Percentiles rank a stretch among this genome's conserved stretches.
phyloP scores from a whole-genome alignment of 202 grass and related monocot species.

The Alloteropsis angusta region DNA sequence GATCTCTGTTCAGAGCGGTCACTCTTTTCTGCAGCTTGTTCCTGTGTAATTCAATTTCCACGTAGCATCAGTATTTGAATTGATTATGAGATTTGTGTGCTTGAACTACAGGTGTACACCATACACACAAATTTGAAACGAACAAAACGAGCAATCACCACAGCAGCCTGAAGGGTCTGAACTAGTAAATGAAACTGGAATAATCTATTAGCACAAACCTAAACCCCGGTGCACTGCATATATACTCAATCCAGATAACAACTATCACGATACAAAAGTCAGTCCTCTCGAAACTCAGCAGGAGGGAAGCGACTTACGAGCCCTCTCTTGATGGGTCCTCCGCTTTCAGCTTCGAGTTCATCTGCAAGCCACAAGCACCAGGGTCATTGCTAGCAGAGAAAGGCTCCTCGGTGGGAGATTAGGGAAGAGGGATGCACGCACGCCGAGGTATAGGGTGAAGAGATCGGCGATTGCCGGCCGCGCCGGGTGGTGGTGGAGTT shows the following conservation, averaged over 20 bases:
- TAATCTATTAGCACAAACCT: background rate
- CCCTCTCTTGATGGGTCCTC: constrained; percentile 50
- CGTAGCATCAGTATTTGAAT: background rate
- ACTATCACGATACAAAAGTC: background rate
- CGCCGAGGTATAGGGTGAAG: constrained; percentile 93
- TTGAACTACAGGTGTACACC: background rate
- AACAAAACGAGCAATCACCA: background rate
- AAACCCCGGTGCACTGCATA: background rate
- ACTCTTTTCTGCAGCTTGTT: constrained; percentile 94
- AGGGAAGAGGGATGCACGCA: constrained; percentile 15
- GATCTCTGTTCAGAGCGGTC: constrained; percentile 56
- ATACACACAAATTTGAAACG: background rate
- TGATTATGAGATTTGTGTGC: background rate
- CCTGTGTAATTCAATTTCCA: constrained; percentile 35
- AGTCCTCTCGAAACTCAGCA: background rate
- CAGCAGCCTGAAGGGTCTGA: background rate
- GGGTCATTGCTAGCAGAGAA: background rate
- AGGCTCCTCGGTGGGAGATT: background rate
- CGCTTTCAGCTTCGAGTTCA: constrained; percentile 47
- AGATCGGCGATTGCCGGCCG: constrained; percentile 69
- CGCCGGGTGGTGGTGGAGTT: constrained; percentile 60
- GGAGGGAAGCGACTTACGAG: constrained; percentile 39
- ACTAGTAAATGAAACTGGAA: background rate
- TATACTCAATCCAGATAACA: background rate
- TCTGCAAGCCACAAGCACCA: constrained; percentile 42